These are phyloP conservation scores for Schrenkiella parvula DNA, from an alignment of 345 rosid species.

Conservation along the genomic window DNA sequence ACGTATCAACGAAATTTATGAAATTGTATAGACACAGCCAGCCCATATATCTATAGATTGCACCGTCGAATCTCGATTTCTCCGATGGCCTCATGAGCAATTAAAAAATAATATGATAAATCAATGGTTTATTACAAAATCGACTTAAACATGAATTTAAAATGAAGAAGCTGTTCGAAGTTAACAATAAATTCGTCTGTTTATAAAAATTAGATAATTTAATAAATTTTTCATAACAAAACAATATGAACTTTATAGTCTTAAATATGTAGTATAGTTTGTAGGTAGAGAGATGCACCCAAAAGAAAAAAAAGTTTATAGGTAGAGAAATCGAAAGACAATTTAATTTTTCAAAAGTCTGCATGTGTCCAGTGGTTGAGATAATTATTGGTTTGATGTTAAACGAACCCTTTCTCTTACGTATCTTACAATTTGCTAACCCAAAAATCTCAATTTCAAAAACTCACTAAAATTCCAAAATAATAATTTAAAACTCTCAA, in stretches of 20 bases:
- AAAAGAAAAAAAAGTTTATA: too few relatives aligned
- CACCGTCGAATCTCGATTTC: conserved; percentile 20
- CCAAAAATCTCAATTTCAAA: too few relatives aligned
- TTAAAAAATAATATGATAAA: background rate
- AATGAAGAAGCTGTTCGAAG: background rate
- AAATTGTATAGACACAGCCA: background rate
- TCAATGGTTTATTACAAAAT: background rate
- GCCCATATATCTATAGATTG: background rate
- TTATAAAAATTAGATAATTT: background rate
- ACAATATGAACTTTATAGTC: background rate
- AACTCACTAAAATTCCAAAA: background rate
- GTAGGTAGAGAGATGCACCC: conserved; percentile 22
- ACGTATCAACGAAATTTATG: conserved; percentile 7
- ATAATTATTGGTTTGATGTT: conserved; percentile 16
- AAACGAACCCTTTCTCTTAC: conserved; percentile 1
- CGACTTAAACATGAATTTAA: background rate
- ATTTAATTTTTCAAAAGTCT: background rate
- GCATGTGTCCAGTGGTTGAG: conserved; percentile 27
- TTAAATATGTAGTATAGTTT: conserved; percentile 6
- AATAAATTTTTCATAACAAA: background rate
- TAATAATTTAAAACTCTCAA: background rate
- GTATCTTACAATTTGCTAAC: background rate
- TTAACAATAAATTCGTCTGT: background rate
- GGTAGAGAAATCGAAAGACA: conserved; percentile 15
- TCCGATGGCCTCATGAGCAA: background rate